Evolutionary conservation across 129 eudicot species (phyloP), one percentile per base, ranked within the genome.

Genomic region (Mikania micrantha): DNA sequence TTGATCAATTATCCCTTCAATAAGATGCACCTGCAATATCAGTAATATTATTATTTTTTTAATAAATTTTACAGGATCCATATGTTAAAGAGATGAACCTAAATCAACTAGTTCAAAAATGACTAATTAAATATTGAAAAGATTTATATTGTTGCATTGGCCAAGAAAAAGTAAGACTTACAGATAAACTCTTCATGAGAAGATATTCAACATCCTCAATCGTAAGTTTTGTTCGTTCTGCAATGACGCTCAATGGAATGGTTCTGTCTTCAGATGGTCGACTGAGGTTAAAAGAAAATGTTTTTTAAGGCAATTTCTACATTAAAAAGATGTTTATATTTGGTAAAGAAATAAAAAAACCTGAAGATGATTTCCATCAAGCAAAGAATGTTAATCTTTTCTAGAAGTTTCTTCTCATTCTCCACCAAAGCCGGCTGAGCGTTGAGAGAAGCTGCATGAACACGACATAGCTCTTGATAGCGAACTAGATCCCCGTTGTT

Each of bases 131-230:
- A 12, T 27, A 36, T 61, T 61, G 5, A 1, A 71, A 45, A 49
- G 11, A 19, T 12, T 44, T 60, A 52, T 12, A 28, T 19, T 29
- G 42, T 36, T 52, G 12, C 40, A 67, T 42, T 52, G 3, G 35
- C 40, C 5, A 45, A 24, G 21, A 53, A 28, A 7, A 20, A 3
- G 20, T 2, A 63, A 63, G 34, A 84, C 95, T 85, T 84, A 92
- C 98, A 7, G 98, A 92, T 65, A 92, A 86, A 87, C 98, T 92
- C 78, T 92, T 92, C 96, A 92, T 88, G 69, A 92, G 96, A 27
- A 92, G 98, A 74, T 82, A 74, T 78, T 92, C 98, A 34, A 92
- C 98, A 50, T 88, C 96, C 75, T 92, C 98, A 10, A 92, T 84
- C 5, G 89, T 72, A 8, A 85, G 91, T 64, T 80, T 92, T 74